Evolutionary conservation across 1,284 basidiomycete species (phyloP).

Genomic region (Exsudoporus floridanus): DNA sequence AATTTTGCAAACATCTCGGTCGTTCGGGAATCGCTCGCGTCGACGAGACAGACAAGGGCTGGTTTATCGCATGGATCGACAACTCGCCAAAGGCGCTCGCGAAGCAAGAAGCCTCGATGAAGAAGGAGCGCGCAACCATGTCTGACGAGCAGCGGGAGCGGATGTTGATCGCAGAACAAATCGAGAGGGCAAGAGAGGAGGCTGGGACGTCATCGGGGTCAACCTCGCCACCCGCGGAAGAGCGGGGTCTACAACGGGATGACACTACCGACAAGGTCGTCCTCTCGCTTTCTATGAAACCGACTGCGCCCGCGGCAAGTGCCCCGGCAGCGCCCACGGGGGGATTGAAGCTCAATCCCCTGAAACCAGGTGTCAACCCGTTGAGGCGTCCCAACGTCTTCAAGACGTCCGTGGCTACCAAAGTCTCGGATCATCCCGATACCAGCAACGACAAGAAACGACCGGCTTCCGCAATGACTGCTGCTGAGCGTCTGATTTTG

Average conservation of each 20-base stretch:
- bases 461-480: slow-evolving; percentile 61
- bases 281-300: slow-evolving; percentile 63
- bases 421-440: slow-evolving; percentile 33
- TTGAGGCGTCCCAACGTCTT: slow-evolving; percentile 77
- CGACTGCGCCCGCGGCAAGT: slow-evolving; percentile 36
- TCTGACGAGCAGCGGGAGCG: slow-evolving; percentile 96
- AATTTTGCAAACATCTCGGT: slow-evolving; percentile 92
- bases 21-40: slow-evolving; percentile 86
- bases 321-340: slow-evolving; percentile 21
- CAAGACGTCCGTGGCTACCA: slow-evolving; percentile 46
- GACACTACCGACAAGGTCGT: slow-evolving; percentile 74
- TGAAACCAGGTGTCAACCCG: slow-evolving; percentile 49
- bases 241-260: slow-evolving; percentile 70
- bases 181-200: slow-evolving; percentile 75
- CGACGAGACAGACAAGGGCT: slow-evolving; percentile 97
- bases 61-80: slow-evolving; percentile 97
- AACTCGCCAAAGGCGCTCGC: slow-evolving; percentile 91
- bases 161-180: slow-evolving; percentile 89
- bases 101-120: slow-evolving; percentile 84
- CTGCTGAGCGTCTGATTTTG: slow-evolving; percentile 80
- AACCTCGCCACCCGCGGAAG: slow-evolving; percentile 43
- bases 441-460: slow-evolving; percentile 51
- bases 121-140: slow-evolving; percentile 89
- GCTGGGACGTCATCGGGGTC: slow-evolving; percentile 38
- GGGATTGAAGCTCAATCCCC: slow-evolving; percentile 60